A percentile compares a stretch with the other conserved stretches of the same genome.
Evolutionary conservation across 148 eudicot species (phyloP).

Genomic region (Rhododendron ovatum): DNA sequence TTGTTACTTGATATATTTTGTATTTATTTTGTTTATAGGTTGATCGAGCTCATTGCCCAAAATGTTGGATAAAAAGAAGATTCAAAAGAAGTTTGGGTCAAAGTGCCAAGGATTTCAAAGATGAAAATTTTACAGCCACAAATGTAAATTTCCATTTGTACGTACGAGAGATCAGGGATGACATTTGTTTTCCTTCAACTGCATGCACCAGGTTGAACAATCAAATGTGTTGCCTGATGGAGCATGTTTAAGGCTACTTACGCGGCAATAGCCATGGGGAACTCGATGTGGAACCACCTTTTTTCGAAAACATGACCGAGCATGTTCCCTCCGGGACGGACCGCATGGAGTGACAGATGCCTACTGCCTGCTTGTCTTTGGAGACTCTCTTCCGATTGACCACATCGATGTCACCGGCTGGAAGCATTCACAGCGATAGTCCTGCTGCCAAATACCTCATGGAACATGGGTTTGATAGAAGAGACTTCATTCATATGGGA

Average conservation of each 20-base stretch:
- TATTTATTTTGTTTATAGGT: too few relatives aligned
- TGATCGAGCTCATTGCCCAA: too few relatives aligned
- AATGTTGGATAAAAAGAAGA: too few relatives aligned
- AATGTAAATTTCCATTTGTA: neutral
- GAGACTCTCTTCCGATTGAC: conserved; percentile 17
- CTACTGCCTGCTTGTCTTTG: conserved; percentile 12
- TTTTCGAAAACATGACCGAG: conserved; percentile 20
- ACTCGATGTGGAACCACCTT: conserved; percentile 14
- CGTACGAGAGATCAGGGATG: neutral
- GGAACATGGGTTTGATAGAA: conserved; percentile 10
- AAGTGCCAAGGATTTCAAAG: too few relatives aligned
- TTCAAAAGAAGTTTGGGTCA: too few relatives aligned
- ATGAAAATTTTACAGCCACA: neutral
- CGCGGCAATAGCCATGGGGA: conserved; percentile 9
- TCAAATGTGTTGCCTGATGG: conserved; percentile 3
- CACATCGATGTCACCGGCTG: conserved; percentile 12
- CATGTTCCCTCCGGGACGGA: too few relatives aligned
- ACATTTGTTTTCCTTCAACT: neutral
- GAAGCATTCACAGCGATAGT: conserved; percentile 20
- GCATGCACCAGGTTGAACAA: conserved; percentile 3
- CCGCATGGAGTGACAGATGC: conserved; percentile 16
- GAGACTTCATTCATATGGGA: conserved; percentile 17
- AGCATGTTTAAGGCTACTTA: conserved; percentile 7
- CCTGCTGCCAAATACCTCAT: neutral
- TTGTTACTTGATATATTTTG: too few relatives aligned